These are phyloP conservation scores for Fraxinus sp. DNA, from an alignment of 305 asterid species.

Conservation along the genomic window DNA sequence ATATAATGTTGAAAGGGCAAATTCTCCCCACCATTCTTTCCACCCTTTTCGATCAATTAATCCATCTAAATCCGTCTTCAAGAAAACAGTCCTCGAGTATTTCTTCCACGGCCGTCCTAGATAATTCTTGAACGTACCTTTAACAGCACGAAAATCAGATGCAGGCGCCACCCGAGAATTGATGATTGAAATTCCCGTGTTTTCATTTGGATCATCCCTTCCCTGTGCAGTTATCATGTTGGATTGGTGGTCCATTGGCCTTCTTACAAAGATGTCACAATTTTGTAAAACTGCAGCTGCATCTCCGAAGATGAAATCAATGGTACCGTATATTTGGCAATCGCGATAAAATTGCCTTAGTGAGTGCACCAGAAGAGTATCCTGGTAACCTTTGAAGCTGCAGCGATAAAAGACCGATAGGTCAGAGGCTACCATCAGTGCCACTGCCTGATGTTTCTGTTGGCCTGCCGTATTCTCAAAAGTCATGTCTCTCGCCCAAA, in stretches of 20 bases:
- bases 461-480: conserved; percentile 74
- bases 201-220: conserved; percentile 46
- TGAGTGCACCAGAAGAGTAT: conserved; percentile 56
- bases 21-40: conserved; percentile 58
- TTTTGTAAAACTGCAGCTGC: conserved; percentile 56
- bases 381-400: conserved; percentile 70
- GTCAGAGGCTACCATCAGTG: conserved; percentile 51
- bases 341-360: conserved; percentile 65
- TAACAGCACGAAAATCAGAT: conserved; percentile 25
- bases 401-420: conserved; percentile 58
- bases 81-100: conserved; percentile 57
- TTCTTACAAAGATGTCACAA: conserved; percentile 51
- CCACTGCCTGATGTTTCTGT: conserved; percentile 68
- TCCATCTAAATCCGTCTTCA: conserved; percentile 57
- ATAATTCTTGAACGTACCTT: conserved; percentile 39
- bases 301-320: conserved; percentile 71
- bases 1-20: conserved; percentile 61
- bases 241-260: conserved; percentile 58
- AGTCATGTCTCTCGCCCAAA: conserved; percentile 79
- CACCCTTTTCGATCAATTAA: conserved; percentile 55
- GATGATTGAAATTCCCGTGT: conserved; percentile 56
- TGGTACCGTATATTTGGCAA: conserved; percentile 58
- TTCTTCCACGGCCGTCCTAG: conserved; percentile 70
- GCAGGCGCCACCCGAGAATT: conserved; percentile 47
- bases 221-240: conserved; percentile 75